Percentiles rank a stretch among this genome's conserved stretches.
Evolutionary conservation across 176 grass and related monocot genomes (phyloP).

Genomic region (Carex parvula): DNA sequence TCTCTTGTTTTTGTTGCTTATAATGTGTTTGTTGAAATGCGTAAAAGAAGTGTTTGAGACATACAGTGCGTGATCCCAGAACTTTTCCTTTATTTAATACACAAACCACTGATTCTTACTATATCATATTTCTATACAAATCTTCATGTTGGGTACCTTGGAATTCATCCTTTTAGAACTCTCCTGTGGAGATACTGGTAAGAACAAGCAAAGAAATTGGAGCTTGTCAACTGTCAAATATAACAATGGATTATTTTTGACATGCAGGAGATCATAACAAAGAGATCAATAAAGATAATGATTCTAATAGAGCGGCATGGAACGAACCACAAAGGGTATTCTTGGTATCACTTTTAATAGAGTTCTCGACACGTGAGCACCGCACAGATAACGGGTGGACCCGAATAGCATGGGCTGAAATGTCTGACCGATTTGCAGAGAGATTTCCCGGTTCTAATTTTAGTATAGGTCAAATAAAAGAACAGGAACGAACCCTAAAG

Average conservation of each 20-base stretch:
- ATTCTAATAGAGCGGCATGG: slow-evolving; percentile 20
- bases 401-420: slow-evolving; percentile 1
- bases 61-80: background rate
- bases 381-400: slow-evolving; percentile 5
- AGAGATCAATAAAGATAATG: background rate
- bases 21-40: background rate
- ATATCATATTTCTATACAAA: background rate
- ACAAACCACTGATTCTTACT: background rate
- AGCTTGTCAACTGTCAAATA: background rate
- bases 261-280: background rate
- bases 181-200: background rate
- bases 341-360: background rate
- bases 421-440: background rate
- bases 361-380: background rate
- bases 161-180: background rate
- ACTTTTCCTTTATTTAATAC: background rate
- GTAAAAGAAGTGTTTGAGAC: background rate
- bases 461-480: background rate
- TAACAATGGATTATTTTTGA: background rate
- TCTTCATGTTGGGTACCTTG: background rate
- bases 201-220: background rate
- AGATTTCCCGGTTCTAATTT: slow-evolving; percentile 1
- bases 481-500: background rate
- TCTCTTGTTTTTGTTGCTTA: background rate
- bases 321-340: slow-evolving; percentile 12